These are phyloP conservation scores for Suillus occidentalis DNA, from an alignment of 768 basidiomycete species.

Conservation along the genomic window DNA sequence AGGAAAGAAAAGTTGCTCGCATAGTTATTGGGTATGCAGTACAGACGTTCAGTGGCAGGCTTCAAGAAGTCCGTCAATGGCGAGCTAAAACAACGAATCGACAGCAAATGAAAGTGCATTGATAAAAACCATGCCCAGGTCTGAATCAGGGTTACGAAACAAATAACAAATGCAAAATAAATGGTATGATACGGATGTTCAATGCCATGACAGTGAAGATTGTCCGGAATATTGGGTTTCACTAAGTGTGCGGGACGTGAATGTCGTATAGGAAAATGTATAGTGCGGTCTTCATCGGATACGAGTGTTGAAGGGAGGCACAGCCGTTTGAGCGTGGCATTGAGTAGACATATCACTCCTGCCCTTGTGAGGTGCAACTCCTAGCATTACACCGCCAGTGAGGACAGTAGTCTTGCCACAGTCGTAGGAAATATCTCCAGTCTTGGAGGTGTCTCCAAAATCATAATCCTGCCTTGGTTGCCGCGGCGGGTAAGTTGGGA, in stretches of 20 bases:
- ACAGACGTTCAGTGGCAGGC: not conserved
- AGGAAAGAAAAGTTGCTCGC: too few relatives aligned
- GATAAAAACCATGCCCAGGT: not conserved
- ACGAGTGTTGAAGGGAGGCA: not conserved
- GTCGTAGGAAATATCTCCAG: constrained; percentile 80
- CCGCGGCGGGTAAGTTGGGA: constrained; percentile 67
- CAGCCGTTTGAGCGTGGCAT: constrained; percentile 50
- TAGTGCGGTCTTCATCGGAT: not conserved
- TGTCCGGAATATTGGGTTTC: constrained; percentile 28
- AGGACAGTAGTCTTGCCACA: constrained; percentile 87
- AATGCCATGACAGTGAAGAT: constrained; percentile 28
- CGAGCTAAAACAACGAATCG: constrained; percentile 13
- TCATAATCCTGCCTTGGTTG: constrained; percentile 65
- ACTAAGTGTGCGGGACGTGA: constrained; percentile 21
- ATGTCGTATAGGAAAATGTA: constrained; percentile 19
- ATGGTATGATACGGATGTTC: constrained; percentile 32
- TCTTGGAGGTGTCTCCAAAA: constrained; percentile 73
- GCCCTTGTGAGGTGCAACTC: constrained; percentile 37
- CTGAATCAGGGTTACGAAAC: constrained; percentile 16
- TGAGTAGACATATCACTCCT: constrained; percentile 37
- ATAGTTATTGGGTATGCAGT: not conserved
- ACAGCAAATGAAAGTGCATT: constrained; percentile 11
- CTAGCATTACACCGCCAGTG: constrained; percentile 87
- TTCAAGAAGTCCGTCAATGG: not conserved
- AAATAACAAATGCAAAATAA: constrained; percentile 21